phyloP scores from a whole-genome alignment of 192 early-diverging fungal genomes.

The Coemansia erecta region DNA sequence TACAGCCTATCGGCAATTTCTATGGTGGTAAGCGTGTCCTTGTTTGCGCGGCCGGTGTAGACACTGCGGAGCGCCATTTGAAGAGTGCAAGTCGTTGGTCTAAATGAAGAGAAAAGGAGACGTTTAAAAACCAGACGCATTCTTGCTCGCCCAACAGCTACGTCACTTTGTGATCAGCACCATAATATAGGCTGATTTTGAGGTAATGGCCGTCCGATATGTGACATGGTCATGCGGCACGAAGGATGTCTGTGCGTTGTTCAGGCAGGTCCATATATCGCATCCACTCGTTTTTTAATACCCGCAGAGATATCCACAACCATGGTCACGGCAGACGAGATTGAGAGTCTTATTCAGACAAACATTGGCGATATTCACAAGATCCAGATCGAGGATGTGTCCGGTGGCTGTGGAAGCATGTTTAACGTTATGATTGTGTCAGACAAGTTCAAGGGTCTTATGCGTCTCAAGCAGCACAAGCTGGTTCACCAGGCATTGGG shows the following conservation, averaged over 20 bases:
- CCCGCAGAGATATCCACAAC: not conserved
- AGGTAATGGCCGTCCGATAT: too few species aligned
- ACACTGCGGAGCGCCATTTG: constrained; percentile 39
- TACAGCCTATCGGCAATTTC: constrained; percentile 10
- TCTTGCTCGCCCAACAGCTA: not conserved
- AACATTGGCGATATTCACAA: constrained; percentile 3
- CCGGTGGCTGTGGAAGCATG: constrained; percentile 89
- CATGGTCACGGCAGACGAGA: constrained; percentile 14
- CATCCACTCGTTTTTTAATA: not conserved
- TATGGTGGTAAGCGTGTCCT: constrained; percentile 21
- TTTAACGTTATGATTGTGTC: constrained; percentile 79
- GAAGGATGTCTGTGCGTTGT: not conserved
- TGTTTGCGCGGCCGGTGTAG: constrained; percentile 49
- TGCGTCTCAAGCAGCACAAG: constrained; percentile 79
- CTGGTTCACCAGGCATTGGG: constrained; percentile 76
- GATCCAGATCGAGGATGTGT: constrained; percentile 16
- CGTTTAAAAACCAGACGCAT: too few species aligned
- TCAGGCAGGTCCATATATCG: not conserved
- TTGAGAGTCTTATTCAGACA: constrained; percentile 9
- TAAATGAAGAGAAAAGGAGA: constrained; percentile 1
- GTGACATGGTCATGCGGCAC: too few species aligned
- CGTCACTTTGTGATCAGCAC: constrained; percentile 3
- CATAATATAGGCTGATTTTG: not conserved
- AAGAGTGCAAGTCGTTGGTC: too few species aligned
- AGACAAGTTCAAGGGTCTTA: constrained; percentile 64